Evolutionary conservation across 257 asterid genomes (phyloP).

Genomic region (Echium plantagineum): DNA sequence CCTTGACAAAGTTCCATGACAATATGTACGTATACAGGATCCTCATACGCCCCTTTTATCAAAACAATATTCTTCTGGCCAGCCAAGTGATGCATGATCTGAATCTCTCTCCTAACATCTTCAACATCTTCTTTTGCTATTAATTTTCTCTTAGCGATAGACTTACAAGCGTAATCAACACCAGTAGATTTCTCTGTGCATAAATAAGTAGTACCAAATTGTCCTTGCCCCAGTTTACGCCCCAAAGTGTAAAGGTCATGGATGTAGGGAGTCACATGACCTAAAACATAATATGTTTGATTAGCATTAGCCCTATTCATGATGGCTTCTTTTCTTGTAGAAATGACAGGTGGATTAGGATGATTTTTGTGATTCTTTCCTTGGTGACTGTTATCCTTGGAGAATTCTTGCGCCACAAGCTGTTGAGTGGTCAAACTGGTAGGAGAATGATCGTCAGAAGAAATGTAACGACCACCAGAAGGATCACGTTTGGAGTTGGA

Average conservation of each 20-base stretch:
- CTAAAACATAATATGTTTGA: conserved; percentile 59
- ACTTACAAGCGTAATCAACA: conserved; percentile 70
- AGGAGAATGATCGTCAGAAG: conserved; percentile 35
- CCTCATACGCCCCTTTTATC: conserved; percentile 90
- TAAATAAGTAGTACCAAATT: conserved; percentile 78
- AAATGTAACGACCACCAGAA: conserved; percentile 27
- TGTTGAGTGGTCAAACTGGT: conserved; percentile 26
- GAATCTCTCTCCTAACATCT: conserved; percentile 94
- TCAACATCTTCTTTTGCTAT: conserved; percentile 78
- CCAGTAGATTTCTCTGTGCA: conserved; percentile 57
- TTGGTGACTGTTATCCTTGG: conserved; percentile 25
- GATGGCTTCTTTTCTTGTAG: conserved; percentile 41
- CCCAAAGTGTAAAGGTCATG: conserved; percentile 71
- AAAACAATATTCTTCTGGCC: conserved; percentile 82
- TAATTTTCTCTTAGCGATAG: conserved; percentile 79
- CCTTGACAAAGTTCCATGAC: conserved; percentile 96
- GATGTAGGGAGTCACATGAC: conserved; percentile 68
- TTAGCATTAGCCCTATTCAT: conserved; percentile 45
- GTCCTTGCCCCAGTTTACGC: conserved; percentile 81
- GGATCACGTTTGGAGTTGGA: conserved; percentile 31
- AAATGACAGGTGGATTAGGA: conserved; percentile 17
- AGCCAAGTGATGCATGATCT: conserved; percentile 93
- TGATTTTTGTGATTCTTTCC: conserved; percentile 13
- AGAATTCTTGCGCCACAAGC: conserved; percentile 29
- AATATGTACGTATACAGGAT: conserved; percentile 69